Percentiles rank a stretch among this genome's conserved stretches.
phyloP scores from a whole-genome alignment of 495 filamentous ascomycete species.

The Xylaria flabelliformis region DNA sequence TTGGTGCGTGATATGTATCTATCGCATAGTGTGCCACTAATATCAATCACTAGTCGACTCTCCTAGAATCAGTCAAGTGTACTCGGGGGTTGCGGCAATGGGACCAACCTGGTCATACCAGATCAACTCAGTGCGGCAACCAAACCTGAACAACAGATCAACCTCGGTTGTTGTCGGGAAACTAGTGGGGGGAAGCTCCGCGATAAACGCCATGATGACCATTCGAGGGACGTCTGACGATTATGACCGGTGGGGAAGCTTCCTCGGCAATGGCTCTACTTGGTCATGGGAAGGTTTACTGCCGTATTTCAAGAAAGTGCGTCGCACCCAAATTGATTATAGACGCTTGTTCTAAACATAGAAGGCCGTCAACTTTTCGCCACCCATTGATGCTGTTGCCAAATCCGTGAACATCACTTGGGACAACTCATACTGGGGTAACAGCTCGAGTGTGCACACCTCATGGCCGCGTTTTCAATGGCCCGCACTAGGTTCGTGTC shows the following conservation, averaged over 20 bases:
- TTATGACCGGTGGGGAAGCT: conserved; percentile 54
- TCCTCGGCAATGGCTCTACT: conserved; percentile 44
- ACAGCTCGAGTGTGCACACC: conserved; percentile 46
- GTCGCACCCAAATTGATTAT: background rate
- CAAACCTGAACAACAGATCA: conserved; percentile 42
- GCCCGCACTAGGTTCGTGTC: conserved; percentile 36
- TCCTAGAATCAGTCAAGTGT: conserved; percentile 38
- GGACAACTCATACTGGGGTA: conserved; percentile 51
- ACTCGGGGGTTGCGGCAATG: conserved; percentile 38
- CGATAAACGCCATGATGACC: conserved; percentile 55
- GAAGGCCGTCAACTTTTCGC: conserved; percentile 50
- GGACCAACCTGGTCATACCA: conserved; percentile 49
- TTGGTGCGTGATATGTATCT: conserved; percentile 29
- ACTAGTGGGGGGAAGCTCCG: conserved; percentile 54
- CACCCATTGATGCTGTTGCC: conserved; percentile 42
- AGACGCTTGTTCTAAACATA: background rate
- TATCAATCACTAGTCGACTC: conserved; percentile 31
- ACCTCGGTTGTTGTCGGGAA: conserved; percentile 43
- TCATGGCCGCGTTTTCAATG: conserved; percentile 54
- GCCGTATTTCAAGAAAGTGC: conserved; percentile 54
- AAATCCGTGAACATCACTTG: conserved; percentile 50
- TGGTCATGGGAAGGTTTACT: conserved; percentile 56
- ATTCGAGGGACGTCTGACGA: conserved; percentile 50
- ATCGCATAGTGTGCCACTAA: conserved; percentile 13
- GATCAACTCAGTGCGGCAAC: conserved; percentile 52